Evolutionary conservation across 2,329 filamentous ascomycete genomes (phyloP), one percentile per base, ranked within the genome.

Genomic region (Teratosphaeria viscida): DNA sequence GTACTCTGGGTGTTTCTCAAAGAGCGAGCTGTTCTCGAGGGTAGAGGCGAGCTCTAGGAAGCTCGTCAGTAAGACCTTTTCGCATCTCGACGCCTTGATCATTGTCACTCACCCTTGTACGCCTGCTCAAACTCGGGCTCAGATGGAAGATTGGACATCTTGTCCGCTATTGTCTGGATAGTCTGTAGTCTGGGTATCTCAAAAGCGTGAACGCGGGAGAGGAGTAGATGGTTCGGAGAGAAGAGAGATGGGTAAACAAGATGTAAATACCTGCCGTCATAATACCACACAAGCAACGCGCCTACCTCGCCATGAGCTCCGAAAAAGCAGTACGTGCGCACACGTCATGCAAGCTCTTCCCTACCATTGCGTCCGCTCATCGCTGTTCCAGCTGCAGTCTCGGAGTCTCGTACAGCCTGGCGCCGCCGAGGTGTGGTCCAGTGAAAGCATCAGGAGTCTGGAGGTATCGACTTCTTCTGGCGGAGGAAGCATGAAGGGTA

Each of bases 101-200:
- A 23, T 23, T 8, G 43, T 49, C n/a, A 74, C 82, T 72, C 79
- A 95, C 90, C 90, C 77, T 91, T 90, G 85, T 95, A 95, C 73
- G 92, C 92, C 85, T 97, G 92, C 85, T 96, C 86, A 81, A 97
- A 97, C 82, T 99, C 92, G 73, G 94, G 92, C 85, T 97, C 92
- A 65, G 80, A 79, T 57, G 89, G 85, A 72, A 94, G 82, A 81
- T 94, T 87, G 67, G 91, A 89, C 66, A 69, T 70, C 55, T 27
- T 62, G 27, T 19, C 43, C 26, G n/a, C 19, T 49, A 3, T 23
- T 10, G 14, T 19, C 43, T 49, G 43, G 16, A 7, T 19, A 23
- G 19, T 1, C 11, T 19, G 43, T 49, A 32, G 43, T 19, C 19
- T 23, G 6, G 23, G 43, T 2, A n/a, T 11, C 19, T 49, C 43